A percentile compares a stretch with the other conserved stretches of the same genome.
Evolutionary conservation across 2,329 filamentous ascomycete genomes (phyloP).

Genomic region (Acrodontium crateriforme): DNA sequence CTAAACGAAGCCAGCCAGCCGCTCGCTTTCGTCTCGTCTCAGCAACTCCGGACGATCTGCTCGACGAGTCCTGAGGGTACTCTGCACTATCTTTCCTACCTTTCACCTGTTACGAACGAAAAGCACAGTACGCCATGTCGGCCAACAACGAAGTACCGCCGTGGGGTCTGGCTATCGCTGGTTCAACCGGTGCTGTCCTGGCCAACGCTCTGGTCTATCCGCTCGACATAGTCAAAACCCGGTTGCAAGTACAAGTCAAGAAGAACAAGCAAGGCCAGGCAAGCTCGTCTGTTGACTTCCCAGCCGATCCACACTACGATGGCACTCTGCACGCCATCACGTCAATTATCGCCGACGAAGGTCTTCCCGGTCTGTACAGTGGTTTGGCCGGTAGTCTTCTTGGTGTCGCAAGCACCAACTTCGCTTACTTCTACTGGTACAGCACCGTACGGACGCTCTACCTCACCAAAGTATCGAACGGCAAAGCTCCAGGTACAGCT

Average conservation of each 20-base stretch:
- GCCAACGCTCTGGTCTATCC: conserved; percentile 95
- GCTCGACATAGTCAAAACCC: conserved; percentile 92
- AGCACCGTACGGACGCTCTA: conserved; percentile 76
- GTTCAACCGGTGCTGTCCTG: conserved; percentile 81
- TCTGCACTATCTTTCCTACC: too few species aligned
- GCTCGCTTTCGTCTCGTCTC: too few species aligned
- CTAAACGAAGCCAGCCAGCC: too few species aligned
- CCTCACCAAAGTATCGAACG: conserved; percentile 32
- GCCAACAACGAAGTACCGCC: conserved; percentile 53
- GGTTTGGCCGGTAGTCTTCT: conserved; percentile 77
- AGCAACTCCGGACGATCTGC: too few species aligned
- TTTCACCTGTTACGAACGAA: too few species aligned
- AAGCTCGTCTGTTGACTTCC: too few species aligned
- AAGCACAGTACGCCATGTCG: too few species aligned
- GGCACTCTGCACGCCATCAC: conserved; percentile 79
- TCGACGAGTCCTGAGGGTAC: too few species aligned
- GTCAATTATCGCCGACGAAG: conserved; percentile 72
- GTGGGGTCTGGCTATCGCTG: conserved; percentile 86
- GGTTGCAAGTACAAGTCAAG: conserved; percentile 88
- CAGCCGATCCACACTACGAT: conserved; percentile 65
- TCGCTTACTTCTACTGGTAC: conserved; percentile 99
- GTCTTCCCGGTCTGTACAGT: conserved; percentile 68
- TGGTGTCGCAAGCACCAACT: conserved; percentile 93
- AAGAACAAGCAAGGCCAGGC: conserved; percentile 15
- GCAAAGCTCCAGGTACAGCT: conserved; percentile 56